Percentiles rank a stretch among this genome's conserved stretches.
Conservation (phyloP, 73 alveolate species). For the Paramecium tetraurelia region DNA sequence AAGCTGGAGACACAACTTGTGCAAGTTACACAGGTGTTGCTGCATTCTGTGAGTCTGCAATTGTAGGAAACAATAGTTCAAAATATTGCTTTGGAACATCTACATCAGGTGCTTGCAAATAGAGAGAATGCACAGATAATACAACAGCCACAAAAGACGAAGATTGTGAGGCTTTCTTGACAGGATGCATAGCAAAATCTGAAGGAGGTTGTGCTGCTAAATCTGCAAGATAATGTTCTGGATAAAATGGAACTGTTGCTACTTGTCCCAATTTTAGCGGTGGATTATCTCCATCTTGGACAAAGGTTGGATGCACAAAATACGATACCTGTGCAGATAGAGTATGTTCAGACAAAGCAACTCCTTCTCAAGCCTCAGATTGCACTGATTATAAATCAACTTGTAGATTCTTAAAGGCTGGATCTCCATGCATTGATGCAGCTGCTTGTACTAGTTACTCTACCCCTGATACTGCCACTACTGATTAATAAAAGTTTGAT, state of each 20-base stretch:
- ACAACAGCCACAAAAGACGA: not conserved
- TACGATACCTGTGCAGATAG: not conserved
- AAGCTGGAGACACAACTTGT: not conserved
- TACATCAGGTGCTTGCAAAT: not conserved
- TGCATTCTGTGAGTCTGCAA: not conserved
- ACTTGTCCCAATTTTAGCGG: not conserved
- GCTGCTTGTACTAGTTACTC: not conserved
- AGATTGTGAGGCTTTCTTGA: not conserved
- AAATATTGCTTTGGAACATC: not conserved
- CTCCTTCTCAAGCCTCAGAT: not conserved
- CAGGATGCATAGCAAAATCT: not conserved
- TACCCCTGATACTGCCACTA: not conserved
- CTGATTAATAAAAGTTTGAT: not conserved
- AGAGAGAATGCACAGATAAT: not conserved
- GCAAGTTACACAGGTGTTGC: not conserved
- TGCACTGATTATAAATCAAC: not conserved
- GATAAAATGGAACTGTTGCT: not conserved
- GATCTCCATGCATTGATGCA: not conserved
- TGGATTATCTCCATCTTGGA: not conserved
- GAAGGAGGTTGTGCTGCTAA: not conserved
- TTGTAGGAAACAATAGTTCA: not conserved
- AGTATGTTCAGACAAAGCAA: not conserved
- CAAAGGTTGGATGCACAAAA: not conserved
- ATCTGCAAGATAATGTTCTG: not conserved
- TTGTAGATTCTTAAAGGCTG: not conserved